phyloP scores from a whole-genome alignment of 1,139 yeast species.

The Kodamaea sp. region DNA sequence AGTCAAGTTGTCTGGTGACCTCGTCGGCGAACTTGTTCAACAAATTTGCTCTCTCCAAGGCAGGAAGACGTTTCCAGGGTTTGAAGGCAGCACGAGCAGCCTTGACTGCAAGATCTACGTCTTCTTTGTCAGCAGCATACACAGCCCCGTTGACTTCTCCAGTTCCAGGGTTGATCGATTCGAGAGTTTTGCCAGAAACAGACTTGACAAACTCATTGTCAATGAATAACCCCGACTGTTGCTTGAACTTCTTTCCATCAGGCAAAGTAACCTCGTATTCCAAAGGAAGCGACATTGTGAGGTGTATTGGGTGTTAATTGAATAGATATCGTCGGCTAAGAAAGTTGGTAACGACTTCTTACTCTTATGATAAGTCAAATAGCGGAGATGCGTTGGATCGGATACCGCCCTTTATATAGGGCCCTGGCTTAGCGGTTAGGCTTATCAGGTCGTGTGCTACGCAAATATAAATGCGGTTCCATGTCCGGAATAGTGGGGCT shows the following conservation, averaged over 20 bases:
- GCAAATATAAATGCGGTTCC: too few species aligned
- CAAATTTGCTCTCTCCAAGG: conserved; percentile 54
- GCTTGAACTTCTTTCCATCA: conserved; percentile 51
- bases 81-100: conserved; percentile 74
- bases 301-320: too few species aligned
- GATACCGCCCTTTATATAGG: too few species aligned
- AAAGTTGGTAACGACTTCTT: too few species aligned
- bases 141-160: conserved; percentile 68
- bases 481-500: too few species aligned
- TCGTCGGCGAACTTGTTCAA: conserved; percentile 62
- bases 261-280: conserved; percentile 52
- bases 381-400: too few species aligned
- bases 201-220: conserved; percentile 75
- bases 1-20: conserved; percentile 56
- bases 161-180: conserved; percentile 66
- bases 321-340: too few species aligned
- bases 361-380: too few species aligned
- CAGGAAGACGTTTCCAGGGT: conserved; percentile 50
- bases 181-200: conserved; percentile 59
- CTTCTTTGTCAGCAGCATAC: conserved; percentile 64
- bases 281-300: conserved; percentile 37
- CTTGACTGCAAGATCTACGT: conserved; percentile 74
- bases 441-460: too few species aligned
- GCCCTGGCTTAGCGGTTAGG: too few species aligned
- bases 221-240: conserved; percentile 82